These are phyloP conservation scores for Salix viminalis DNA, from an alignment of 345 rosid species.

Conservation along the genomic window DNA sequence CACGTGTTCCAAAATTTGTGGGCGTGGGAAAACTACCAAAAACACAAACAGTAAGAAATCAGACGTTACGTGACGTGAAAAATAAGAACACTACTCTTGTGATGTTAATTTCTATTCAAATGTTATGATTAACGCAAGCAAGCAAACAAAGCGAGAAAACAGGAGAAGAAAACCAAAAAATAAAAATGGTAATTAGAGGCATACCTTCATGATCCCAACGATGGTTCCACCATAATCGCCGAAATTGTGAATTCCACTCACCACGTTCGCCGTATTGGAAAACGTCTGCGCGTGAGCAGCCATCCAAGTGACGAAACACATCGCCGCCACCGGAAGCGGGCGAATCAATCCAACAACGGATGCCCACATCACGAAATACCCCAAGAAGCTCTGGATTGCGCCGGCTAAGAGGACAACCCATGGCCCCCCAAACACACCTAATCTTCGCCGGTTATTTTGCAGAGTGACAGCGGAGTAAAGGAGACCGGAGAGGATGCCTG, in stretches of 20 bases:
- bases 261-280: conserved; percentile 68
- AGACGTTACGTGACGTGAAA: no score
- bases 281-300: conserved; percentile 78
- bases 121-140: no score
- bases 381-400: conserved; percentile 61
- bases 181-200: background rate
- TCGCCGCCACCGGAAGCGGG: conserved; percentile 58
- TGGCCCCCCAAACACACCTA: conserved; percentile 36
- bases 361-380: conserved; percentile 85
- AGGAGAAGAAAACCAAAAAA: background rate
- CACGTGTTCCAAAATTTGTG: no score
- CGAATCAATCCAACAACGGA: conserved; percentile 58
- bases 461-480: conserved; percentile 52
- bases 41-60: no score
- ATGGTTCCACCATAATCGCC: conserved; percentile 70
- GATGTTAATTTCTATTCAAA: no score
- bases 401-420: conserved; percentile 72
- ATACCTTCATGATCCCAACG: conserved; percentile 86
- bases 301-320: conserved; percentile 66
- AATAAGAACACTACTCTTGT: no score
- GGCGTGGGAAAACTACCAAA: no score
- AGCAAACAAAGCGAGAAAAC: background rate
- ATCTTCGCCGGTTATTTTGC: conserved; percentile 14
- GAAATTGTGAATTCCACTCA: conserved; percentile 70
- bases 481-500: conserved; percentile 73